Base-by-base conservation (phyloP, 1,139 yeast species). In the Candida tunisiensis region DNA sequence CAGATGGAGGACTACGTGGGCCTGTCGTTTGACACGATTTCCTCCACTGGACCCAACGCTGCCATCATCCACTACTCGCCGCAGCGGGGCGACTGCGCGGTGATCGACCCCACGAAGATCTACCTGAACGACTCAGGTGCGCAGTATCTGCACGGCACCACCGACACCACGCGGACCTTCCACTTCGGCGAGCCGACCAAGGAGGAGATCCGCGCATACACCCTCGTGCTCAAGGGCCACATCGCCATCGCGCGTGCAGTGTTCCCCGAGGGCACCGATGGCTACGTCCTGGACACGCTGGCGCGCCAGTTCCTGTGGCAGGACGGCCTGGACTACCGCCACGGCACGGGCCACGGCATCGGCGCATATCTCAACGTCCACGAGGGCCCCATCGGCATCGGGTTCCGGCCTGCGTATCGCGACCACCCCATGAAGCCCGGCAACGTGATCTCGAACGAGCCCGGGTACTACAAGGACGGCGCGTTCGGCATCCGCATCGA, bases 261-360 rank as follows among this genome's bases (percentile, higher is more conserved):
- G 25, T 82, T 91, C 57, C 98, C 98, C 2, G 80, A 74, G 43
- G 79, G 83, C 19, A 74, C 92, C 4, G 69, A 80, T 14, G 98
- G 98, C 3, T 69, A 65, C 43, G 68, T 69, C 51, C 66, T 91
- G 31, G 99, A 91, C 48, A 63, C 74, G 2, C 60, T 85, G 32
- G 98, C 98, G 1, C 72, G 99, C 47, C 96, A 85, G 53, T 68
- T 51, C 47, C 60, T 91, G 41, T 88, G 98, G 98, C 55, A 64
- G 21, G 53, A 70, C 28, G 95, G 95, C 2, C 60, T 88, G 30
- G 95, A 91, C 53, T 91, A 88, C 53, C 71, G 77, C 30, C 99
- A 91, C 50, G 96, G 98, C 16, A 91, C 98, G 1, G 91, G 95
- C 2, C 99, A 91, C 51, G 98, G 98, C n/a, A 72, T 91, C 28